Base-by-base conservation (phyloP, 1,139 yeast species). In the Spencermartinsiella ligniputridi region DNA sequence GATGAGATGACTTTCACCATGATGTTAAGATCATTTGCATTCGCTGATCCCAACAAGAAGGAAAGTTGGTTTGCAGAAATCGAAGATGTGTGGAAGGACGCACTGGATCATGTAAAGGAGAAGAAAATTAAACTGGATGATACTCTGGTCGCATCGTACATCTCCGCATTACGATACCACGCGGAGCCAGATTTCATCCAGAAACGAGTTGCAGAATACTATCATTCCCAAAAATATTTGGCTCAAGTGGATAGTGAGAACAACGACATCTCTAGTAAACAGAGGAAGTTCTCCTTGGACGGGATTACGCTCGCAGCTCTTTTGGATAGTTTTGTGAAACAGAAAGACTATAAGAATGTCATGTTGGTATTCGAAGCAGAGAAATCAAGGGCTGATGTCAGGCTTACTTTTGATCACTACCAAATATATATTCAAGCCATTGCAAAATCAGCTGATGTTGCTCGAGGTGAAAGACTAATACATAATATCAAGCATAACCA, bases 1-100 rank as follows among this genome's bases (percentile, higher is more conserved):
- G 45, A 42, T 17, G 17, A 19, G 12, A 22, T 16, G 11, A 37
- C 41, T 5, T 42, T 37, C 20, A 42, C 41, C 12, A 42, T 27
- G 13, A 5, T 42, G 17, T 21, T 37, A 9, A 18, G 15, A 8
- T 22, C 25, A 18, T 35, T 35, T 27, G 12, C 13, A 27, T 27
- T 27, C n/a, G 8, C 32, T 8, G 32, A 6, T 6, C 25, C 6
- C 11, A 22, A 6, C 25, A 22, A 22, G 11, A 22, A 22, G 11
- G 11, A 22, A 6, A 6, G 9, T 6, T 11, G 25, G 25, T 22
- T 22, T 22, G 6, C 9, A 15, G 15, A 20, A 11, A 17, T 9
- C n/a, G 13, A 35, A 11, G 19, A 33, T 6, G 19, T 19, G 5
- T 27, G 32, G 36, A n/a, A 33, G 13, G 22, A 19, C 5, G 38